Conservation (phyloP, 2,329 filamentous ascomycete species). For the Phialophora tarda region DNA sequence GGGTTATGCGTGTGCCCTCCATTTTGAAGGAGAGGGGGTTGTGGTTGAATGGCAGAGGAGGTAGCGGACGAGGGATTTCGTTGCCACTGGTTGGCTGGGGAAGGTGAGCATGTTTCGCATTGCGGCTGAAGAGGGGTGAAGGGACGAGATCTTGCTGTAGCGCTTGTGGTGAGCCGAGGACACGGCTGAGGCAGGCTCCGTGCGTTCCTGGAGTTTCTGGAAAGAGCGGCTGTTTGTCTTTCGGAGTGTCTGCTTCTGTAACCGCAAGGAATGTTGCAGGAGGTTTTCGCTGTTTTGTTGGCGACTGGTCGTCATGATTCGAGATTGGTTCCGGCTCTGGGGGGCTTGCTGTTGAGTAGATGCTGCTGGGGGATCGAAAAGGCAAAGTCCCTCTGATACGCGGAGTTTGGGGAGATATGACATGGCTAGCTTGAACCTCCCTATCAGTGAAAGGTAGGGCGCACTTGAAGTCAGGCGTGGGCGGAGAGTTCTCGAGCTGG, state of each 20-base stretch:
- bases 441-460: neutral
- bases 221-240: neutral
- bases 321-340: neutral
- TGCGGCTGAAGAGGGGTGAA: constrained; percentile 38
- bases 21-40: constrained; percentile 26
- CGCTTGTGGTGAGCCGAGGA: constrained; percentile 30
- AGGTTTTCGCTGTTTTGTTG: neutral
- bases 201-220: constrained; percentile 15
- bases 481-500: constrained; percentile 23
- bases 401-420: neutral
- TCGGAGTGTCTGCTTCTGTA: neutral
- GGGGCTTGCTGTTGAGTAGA: constrained; percentile 17
- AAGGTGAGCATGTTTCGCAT: constrained; percentile 15
- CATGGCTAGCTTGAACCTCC: neutral
- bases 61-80: constrained; percentile 22
- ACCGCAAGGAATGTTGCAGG: neutral
- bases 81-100: neutral
- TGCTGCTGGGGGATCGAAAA: constrained; percentile 18
- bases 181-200: constrained; percentile 31
- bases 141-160: constrained; percentile 38
- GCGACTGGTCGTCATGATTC: neutral
- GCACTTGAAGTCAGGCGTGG: neutral
- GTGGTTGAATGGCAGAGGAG: constrained; percentile 37
- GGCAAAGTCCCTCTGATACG: neutral
- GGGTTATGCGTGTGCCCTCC: constrained; percentile 30